A percentile compares a stretch with the other conserved stretches of the same genome.
Evolutionary conservation across 441 rosid species (phyloP).

Genomic region (Brassica hybrid): DNA sequence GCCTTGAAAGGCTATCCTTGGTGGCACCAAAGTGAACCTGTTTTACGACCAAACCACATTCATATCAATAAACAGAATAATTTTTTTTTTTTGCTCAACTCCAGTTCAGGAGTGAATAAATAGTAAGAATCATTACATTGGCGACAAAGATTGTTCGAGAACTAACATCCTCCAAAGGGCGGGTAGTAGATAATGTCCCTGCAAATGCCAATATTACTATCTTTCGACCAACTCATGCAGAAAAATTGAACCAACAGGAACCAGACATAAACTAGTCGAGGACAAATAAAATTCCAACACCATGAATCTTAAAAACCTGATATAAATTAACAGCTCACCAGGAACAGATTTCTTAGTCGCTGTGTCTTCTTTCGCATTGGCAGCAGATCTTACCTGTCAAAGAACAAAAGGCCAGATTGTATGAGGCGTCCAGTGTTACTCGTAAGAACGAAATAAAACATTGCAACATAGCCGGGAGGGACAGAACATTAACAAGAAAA

Average conservation of each 20-base stretch:
- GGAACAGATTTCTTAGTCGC: conserved; percentile 50
- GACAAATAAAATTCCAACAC: background rate
- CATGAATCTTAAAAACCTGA: background rate
- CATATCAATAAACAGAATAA: conserved; percentile 33
- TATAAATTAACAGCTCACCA: conserved; percentile 53
- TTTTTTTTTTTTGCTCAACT: background rate
- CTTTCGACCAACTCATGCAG: background rate
- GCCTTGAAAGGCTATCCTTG: too few species aligned
- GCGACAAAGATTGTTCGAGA: conserved; percentile 85
- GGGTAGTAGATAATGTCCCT: too few species aligned
- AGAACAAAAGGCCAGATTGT: conserved; percentile 26
- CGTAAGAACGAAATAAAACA: background rate
- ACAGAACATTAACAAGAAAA: conserved; percentile 14
- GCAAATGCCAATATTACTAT: conserved; percentile 31
- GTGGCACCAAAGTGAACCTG: conserved; percentile 99
- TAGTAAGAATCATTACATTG: conserved; percentile 62
- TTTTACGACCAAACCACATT: conserved; percentile 28
- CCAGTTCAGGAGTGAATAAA: conserved; percentile 4
- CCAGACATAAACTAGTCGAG: background rate
- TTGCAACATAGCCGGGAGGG: conserved; percentile 9
- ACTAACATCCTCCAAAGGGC: conserved; percentile 78
- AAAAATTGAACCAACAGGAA: background rate
- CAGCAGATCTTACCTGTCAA: conserved; percentile 54
- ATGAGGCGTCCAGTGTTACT: conserved; percentile 1
- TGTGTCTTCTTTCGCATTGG: conserved; percentile 48